Percentiles rank a stretch among this genome's conserved stretches.
These are phyloP conservation scores for Penicillium angulare DNA, from an alignment of 495 filamentous ascomycete genomes.

Conservation along the genomic window DNA sequence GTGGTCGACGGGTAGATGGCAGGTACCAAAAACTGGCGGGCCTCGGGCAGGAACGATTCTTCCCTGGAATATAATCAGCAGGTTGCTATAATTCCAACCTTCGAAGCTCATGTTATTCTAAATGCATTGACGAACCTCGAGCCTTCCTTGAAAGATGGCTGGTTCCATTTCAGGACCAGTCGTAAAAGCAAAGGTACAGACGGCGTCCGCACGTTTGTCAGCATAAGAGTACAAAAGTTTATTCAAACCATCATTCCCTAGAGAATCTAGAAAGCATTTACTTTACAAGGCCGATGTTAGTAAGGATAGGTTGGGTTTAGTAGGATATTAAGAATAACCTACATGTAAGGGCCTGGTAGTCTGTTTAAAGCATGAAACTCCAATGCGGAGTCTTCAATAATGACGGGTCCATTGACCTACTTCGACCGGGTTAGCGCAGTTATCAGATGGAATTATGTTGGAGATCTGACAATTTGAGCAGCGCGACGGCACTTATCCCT, in stretches of 20 bases:
- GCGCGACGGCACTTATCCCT: slow-evolving; percentile 72
- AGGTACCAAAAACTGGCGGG: slow-evolving; percentile 64
- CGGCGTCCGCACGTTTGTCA: slow-evolving; percentile 82
- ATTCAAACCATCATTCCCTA: slow-evolving; percentile 77
- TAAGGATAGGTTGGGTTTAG: not conserved
- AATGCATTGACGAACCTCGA: slow-evolving; percentile 24
- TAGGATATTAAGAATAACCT: slow-evolving; percentile 22
- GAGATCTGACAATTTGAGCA: slow-evolving; percentile 53
- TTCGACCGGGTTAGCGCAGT: not conserved
- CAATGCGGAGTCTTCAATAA: slow-evolving; percentile 92
- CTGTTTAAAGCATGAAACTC: slow-evolving; percentile 80
- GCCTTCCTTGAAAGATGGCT: slow-evolving; percentile 80
- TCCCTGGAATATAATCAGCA: slow-evolving; percentile 42
- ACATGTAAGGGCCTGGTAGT: slow-evolving; percentile 90
- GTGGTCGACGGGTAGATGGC: not conserved
- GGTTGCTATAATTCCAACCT: not conserved
- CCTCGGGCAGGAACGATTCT: slow-evolving; percentile 43
- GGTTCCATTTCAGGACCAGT: slow-evolving; percentile 73
- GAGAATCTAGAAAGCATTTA: slow-evolving; percentile 79
- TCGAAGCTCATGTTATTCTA: not conserved
- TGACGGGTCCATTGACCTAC: slow-evolving; percentile 73
- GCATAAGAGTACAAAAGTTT: slow-evolving; percentile 75
- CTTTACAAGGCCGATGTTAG: slow-evolving; percentile 35
- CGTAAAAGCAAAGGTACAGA: slow-evolving; percentile 87
- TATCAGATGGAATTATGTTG: not conserved